phyloP scores from a whole-genome alignment of 116 monocot genomes.

The Cymodocea nodosa region DNA sequence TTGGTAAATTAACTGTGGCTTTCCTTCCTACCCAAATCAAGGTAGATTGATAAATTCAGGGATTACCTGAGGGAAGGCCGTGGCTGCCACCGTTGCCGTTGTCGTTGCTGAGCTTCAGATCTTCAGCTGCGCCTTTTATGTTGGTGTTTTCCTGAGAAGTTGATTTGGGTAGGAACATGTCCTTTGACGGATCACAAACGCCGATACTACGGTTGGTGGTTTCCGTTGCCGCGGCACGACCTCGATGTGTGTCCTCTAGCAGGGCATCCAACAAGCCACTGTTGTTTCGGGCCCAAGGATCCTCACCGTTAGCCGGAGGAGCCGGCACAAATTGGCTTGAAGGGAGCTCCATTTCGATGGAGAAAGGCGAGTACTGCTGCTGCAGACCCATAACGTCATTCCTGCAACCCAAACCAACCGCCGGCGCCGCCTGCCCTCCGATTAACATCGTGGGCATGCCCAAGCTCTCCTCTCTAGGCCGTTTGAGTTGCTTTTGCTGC shows the following conservation, averaged over 20 bases:
- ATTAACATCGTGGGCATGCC: background rate
- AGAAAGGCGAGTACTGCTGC: slow-evolving; percentile 2
- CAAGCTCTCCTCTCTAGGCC: background rate
- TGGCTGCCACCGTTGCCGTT: background rate
- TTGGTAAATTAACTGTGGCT: too few relatives aligned
- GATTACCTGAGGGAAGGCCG: background rate
- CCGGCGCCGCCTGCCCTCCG: background rate
- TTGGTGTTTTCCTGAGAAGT: background rate
- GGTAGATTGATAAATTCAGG: background rate
- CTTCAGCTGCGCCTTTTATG: background rate
- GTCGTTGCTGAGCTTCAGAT: background rate
- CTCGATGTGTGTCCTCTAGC: slow-evolving; percentile 19
- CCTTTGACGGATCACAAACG: background rate
- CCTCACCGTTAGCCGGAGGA: background rate
- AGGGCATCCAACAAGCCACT: slow-evolving; percentile 27
- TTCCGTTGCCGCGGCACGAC: too few relatives aligned
- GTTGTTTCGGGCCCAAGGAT: background rate
- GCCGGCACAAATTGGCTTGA: slow-evolving; percentile 38
- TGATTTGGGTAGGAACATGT: too few relatives aligned
- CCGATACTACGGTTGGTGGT: background rate
- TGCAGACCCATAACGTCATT: background rate
- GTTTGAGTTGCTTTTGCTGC: background rate
- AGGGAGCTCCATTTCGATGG: slow-evolving; percentile 44
- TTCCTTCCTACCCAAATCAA: too few relatives aligned
- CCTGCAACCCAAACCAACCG: background rate